These are phyloP conservation scores for Amphichorda felina DNA, from an alignment of 2,329 filamentous ascomycete species.

Conservation along the genomic window DNA sequence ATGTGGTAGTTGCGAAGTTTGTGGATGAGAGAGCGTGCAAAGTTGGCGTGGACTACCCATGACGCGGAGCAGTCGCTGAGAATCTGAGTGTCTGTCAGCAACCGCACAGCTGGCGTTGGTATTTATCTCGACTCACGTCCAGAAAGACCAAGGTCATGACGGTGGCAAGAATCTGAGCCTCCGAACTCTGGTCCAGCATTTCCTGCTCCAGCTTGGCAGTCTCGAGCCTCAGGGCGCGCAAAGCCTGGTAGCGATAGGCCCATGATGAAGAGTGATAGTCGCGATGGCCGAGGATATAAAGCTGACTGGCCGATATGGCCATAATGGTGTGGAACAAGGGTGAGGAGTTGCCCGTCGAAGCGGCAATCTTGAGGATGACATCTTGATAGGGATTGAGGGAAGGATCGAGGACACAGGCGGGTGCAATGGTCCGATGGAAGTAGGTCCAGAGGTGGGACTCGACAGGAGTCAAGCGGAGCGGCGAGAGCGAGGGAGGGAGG, in stretches of 20 bases:
- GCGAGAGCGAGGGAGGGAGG: too few species aligned
- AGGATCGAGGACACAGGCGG: too few species aligned
- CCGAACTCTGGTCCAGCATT: constrained; percentile 4
- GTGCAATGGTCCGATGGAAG: too few species aligned
- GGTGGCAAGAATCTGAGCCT: constrained; percentile 10
- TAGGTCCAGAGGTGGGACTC: too few species aligned
- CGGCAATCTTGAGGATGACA: constrained; percentile 12
- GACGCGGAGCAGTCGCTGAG: constrained; percentile 12
- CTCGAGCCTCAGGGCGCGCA: constrained; percentile 7
- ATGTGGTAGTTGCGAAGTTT: constrained; percentile 1
- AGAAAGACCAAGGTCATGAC: constrained; percentile 12
- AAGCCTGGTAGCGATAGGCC: constrained; percentile 8
- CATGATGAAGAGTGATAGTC: constrained; percentile 9
- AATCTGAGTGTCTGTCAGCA: constrained; percentile 9
- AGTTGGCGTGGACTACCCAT: constrained; percentile 14
- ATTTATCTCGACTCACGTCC: too few species aligned
- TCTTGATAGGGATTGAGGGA: too few species aligned
- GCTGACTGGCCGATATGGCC: constrained; percentile 14
- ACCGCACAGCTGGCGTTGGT: too few species aligned
- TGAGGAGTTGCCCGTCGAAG: constrained; percentile 6
- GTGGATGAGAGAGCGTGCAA: constrained; percentile 9
- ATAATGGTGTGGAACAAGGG: constrained; percentile 15
- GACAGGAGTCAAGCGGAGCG: too few species aligned
- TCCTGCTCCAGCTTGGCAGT: constrained; percentile 6
- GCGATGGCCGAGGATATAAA: constrained; percentile 11